Base-by-base conservation (phyloP, 2,329 filamentous ascomycete species). In the Metarhizium brunneum region DNA sequence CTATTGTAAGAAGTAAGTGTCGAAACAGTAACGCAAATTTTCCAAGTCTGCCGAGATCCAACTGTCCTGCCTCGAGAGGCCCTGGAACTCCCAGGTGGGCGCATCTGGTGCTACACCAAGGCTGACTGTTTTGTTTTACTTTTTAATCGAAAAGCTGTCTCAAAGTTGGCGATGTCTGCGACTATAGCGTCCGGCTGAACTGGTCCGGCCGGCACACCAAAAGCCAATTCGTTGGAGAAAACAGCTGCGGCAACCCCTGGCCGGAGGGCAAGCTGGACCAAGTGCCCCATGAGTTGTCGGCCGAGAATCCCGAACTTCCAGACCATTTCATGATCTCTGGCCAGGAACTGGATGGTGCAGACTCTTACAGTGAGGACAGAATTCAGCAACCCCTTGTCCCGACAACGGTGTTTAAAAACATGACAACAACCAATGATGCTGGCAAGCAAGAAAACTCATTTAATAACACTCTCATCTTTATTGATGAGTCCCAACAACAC, bases 111-210 rank as follows among this genome's bases (percentile, higher is more conserved):
- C 5, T 20, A 7, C 6, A 25, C 18, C 7, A 13, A 47, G 18
- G 43, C 45, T 48, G 25, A 48, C 45, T 29, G 30, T 4, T 29
- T 4, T 29, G 13, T n/a, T 48, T 30, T 48, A 32, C 3, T 16
- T 48, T 48, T 14, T 29, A 45, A 48, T 36, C 36, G 40, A 38
- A 56, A 56, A 78, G 76, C 65, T 92, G 89, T 69, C 77, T 84
- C 63, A 83, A 83, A 58, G 83, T 85, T 60, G 84, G 84, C 58
- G 87, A 90, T 66, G 73, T 74, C 50, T 94, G 89, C 73, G 88
- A 94, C 69, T 92, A 92, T 68, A 88, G 83, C 63, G 88, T 92
- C 62, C 81, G 87, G 36, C 73, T 92, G 60, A 92, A 92, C 64
- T 92, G 89, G 89, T 85, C 87, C 58, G 87, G 88, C 4, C 80